Evolutionary conservation across 2,329 filamentous ascomycete genomes (phyloP).

Genomic region (Ascosphaera aggregata): DNA sequence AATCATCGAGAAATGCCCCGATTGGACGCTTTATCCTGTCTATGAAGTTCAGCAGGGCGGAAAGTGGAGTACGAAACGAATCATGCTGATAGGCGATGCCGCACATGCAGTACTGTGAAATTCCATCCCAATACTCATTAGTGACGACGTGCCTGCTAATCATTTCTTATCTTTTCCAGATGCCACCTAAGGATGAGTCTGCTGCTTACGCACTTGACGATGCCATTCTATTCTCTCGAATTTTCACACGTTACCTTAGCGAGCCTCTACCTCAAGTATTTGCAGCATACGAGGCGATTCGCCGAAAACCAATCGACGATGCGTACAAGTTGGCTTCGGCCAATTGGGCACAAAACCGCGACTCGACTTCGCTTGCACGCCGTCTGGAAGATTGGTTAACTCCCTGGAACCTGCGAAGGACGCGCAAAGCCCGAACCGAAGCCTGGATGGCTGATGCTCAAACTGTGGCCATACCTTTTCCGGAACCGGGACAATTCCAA

Average conservation of each 20-base stretch:
- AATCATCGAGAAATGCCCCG: conserved; percentile 13
- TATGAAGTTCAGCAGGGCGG: conserved; percentile 17
- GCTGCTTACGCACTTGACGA: conserved; percentile 23
- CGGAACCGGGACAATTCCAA: conserved; percentile 2
- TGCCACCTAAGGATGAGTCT: conserved; percentile 24
- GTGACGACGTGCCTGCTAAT: conserved; percentile 25
- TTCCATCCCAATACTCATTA: conserved; percentile 14
- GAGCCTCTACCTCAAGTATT: conserved; percentile 14
- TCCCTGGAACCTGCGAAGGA: conserved; percentile 13
- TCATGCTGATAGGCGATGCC: conserved; percentile 22
- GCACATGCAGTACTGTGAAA: conserved; percentile 19
- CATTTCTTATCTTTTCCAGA: conserved; percentile 12
- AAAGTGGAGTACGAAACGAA: conserved; percentile 18
- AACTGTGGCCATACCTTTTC: conserved; percentile 11
- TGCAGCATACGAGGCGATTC: conserved; percentile 16
- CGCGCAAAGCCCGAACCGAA: conserved; percentile 10
- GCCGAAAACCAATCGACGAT: conserved; percentile 15
- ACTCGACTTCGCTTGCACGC: conserved; percentile 15
- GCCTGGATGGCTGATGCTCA: conserved; percentile 16
- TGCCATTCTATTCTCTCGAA: conserved; percentile 19
- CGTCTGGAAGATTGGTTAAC: conserved; percentile 18
- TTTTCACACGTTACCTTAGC: conserved; percentile 13
- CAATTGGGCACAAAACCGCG: conserved; percentile 18
- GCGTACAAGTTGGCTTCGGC: conserved; percentile 18
- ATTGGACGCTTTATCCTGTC: conserved; percentile 23